Conservation (phyloP, 2,329 filamentous ascomycete genomes). For the Aspergillus tamarii region DNA sequence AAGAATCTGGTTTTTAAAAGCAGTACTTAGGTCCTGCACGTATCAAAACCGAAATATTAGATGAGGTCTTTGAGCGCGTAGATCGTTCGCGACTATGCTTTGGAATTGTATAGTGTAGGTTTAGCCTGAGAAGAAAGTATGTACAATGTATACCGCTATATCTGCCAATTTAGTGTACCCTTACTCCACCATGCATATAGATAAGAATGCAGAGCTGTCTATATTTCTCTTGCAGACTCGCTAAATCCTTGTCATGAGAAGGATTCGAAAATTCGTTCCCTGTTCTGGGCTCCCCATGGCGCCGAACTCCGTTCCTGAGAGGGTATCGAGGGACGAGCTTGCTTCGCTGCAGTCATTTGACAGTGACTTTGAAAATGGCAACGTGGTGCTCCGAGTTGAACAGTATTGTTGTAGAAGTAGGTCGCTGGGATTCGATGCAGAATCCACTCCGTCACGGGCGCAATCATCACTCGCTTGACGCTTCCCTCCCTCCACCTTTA, state of each 20-base stretch:
- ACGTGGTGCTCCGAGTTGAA: background rate
- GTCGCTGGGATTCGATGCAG: background rate
- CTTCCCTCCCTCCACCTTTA: slow-evolving; percentile 59
- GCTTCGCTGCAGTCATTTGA: background rate
- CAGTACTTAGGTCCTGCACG: background rate
- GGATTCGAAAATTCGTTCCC: background rate
- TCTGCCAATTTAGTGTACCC: background rate
- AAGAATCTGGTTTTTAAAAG: background rate
- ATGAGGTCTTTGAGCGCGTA: background rate
- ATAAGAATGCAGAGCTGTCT: background rate
- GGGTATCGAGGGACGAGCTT: background rate
- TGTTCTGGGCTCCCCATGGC: background rate
- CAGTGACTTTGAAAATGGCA: background rate
- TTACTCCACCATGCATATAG: background rate
- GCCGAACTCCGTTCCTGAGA: background rate
- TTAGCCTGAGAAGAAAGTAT: background rate
- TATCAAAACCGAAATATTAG: background rate
- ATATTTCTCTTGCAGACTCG: background rate
- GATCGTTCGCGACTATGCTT: background rate
- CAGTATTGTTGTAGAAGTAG: no score
- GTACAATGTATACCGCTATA: background rate
- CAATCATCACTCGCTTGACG: slow-evolving; percentile 27
- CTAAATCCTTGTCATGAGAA: background rate
- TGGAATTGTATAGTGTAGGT: background rate
- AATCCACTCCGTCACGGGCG: background rate